Evolutionary conservation across 768 basidiomycete genomes (phyloP).

Genomic region (Sporobolomyces pararoseus): DNA sequence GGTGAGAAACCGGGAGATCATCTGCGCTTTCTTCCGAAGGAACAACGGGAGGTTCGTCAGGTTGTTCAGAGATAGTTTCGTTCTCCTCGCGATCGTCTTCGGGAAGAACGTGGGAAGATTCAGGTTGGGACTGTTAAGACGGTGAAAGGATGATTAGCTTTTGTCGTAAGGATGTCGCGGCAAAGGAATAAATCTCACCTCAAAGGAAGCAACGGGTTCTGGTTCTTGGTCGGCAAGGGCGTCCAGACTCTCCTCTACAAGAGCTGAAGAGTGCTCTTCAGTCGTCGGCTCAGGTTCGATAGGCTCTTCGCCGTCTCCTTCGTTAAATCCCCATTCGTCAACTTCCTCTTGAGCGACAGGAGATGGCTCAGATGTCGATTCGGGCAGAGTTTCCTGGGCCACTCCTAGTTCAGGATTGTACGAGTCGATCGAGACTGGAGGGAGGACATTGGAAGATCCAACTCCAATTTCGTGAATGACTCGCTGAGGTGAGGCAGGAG

Average conservation of each 20-base stretch:
- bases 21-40: not conserved
- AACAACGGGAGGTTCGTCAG: not conserved
- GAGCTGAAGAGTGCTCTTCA: too few relatives aligned
- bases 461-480: slow-evolving; percentile 3
- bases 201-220: not conserved
- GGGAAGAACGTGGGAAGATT: not conserved
- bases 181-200: too few relatives aligned
- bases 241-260: too few relatives aligned
- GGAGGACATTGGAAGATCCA: not conserved
- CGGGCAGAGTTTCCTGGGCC: not conserved
- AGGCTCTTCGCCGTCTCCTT: not conserved
- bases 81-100: not conserved
- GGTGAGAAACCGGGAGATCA: too few relatives aligned
- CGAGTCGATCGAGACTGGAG: not conserved
- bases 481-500: not conserved
- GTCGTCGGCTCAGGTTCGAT: too few relatives aligned
- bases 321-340: slow-evolving; percentile 31
- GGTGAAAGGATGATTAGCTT: not conserved
- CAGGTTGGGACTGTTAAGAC: not conserved
- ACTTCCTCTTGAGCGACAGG: not conserved
- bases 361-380: not conserved
- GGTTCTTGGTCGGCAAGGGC: too few relatives aligned
- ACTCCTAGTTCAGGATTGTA: not conserved
- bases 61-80: not conserved
- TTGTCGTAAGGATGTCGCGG: too few relatives aligned